Evolutionary conservation across 352 stramenopile species (phyloP), one percentile per base, ranked within the genome.

Genomic region (Pilasporangium apinafurcum): DNA sequence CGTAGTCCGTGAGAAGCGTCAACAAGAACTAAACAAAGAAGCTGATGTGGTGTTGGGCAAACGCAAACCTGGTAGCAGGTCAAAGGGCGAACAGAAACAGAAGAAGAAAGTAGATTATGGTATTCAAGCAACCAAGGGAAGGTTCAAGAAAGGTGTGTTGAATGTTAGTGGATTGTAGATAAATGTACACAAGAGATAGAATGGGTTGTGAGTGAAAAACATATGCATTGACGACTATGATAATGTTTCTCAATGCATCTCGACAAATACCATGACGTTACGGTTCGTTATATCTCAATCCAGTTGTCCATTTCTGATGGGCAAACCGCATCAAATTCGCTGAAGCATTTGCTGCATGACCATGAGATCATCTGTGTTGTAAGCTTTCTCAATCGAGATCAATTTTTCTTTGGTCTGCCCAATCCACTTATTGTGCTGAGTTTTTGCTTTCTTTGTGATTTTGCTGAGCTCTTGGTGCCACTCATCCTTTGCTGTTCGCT

Each of bases 31-130:
- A 69, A 51, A 63, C 50, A 86, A 88, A 53, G 57, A 80, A 33
- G 58, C 80, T 5, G 77, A 81, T 28, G 63, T 92, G 34, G 72
- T 92, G 48, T 78, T 51, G 8, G 76, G 79, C 36, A 89, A 89
- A 59, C 53, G 63, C 29, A 84, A 75, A 47, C 50, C 48, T 2
- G 51, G 42, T 33, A 75, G 52, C 44, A 76, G 70, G 25, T 52
- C 56, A 20, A 69, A 40, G 37, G 53, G 72, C 33, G 53, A 74
- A 49, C 57, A 82, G 7, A 32, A 51, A 40, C 18, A 83, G 45
- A 76, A 68, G 26, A 84, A 82, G 48, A 84, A 74, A 26, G 48
- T 83, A 22, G 80, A 92, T 54, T 86, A 59, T n/a, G 80, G 80
- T 7, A 44, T 88, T 12, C 75, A 88, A 47, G 77, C 72, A 9